These are phyloP conservation scores for Chaetomiaceae sp. DNA, from an alignment of 2,329 filamentous ascomycete species.

Conservation along the genomic window DNA sequence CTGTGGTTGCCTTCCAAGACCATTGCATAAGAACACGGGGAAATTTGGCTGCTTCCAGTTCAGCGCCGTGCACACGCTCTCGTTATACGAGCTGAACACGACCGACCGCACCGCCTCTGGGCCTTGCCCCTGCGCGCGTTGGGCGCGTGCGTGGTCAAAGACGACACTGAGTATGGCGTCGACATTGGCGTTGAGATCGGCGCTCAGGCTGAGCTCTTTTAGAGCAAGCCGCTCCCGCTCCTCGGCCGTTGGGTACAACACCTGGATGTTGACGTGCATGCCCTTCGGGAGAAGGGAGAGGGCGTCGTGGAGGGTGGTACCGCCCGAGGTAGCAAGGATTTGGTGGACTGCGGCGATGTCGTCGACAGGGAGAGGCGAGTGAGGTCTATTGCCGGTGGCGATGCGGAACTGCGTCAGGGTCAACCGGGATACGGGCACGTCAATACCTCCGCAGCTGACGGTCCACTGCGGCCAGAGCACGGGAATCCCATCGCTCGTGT, in stretches of 20 bases:
- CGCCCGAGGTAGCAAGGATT: slow-evolving; percentile 63
- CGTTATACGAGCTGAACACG: slow-evolving; percentile 91
- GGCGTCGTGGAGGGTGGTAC: slow-evolving; percentile 74
- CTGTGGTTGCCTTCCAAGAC: slow-evolving; percentile 58
- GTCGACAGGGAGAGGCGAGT: slow-evolving; percentile 37
- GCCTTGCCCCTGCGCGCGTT: slow-evolving; percentile 58
- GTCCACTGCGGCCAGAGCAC: slow-evolving; percentile 86
- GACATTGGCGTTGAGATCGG: slow-evolving; percentile 81
- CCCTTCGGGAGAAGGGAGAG: slow-evolving; percentile 69
- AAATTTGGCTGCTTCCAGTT: slow-evolving; percentile 99
- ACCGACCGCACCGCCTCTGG: slow-evolving; percentile 77
- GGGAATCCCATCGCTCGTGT: slow-evolving; percentile 81
- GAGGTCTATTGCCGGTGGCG: slow-evolving; percentile 41
- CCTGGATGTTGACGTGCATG: slow-evolving; percentile 87
- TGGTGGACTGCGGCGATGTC: slow-evolving; percentile 65
- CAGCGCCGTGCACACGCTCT: slow-evolving; percentile 82
- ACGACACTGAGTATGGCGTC: slow-evolving; percentile 80
- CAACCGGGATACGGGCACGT: slow-evolving; percentile 76
- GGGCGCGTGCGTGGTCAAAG: slow-evolving; percentile 80
- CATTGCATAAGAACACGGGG: slow-evolving; percentile 91
- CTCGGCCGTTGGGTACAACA: slow-evolving; percentile 73
- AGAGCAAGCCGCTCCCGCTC: slow-evolving; percentile 58
- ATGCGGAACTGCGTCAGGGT: slow-evolving; percentile 67
- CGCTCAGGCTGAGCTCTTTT: slow-evolving; percentile 62
- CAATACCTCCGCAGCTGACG: slow-evolving; percentile 67